Evolutionary conservation across 257 asterid species (phyloP).

Genomic region (Capsicum chinense): DNA sequence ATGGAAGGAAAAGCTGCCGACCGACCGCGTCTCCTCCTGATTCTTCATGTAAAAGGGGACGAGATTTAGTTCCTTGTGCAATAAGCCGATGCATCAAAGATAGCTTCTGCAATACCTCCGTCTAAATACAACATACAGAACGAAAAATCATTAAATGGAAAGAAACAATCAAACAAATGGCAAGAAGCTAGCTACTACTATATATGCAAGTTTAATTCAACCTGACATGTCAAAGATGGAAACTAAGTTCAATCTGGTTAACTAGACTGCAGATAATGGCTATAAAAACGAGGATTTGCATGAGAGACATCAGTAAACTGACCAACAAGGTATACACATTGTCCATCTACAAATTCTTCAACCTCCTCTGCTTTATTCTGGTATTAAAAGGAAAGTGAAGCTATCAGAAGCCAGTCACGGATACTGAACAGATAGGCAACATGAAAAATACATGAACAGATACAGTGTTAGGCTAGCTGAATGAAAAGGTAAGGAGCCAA

Average conservation of each 20-base stretch:
- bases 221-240: neutral
- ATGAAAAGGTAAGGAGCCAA: neutral
- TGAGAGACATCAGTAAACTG: slow-evolving; percentile 40
- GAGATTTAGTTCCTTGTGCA: no score
- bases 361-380: slow-evolving; percentile 75
- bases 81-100: slow-evolving; percentile 72
- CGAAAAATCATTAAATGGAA: neutral
- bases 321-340: slow-evolving; percentile 88
- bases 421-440: neutral
- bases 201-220: neutral
- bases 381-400: slow-evolving; percentile 41
- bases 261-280: neutral
- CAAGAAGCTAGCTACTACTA: neutral
- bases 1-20: no score
- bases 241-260: neutral
- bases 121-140: slow-evolving; percentile 47
- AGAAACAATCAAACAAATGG: neutral
- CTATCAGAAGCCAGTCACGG: neutral
- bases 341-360: slow-evolving; percentile 70
- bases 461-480: slow-evolving; percentile 2
- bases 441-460: neutral
- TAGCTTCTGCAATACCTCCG: slow-evolving; percentile 67
- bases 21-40: no score
- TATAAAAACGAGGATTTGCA: neutral
- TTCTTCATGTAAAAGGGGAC: no score